Conservation (phyloP, 2,329 filamentous ascomycete species). For the Neurospora sp. region DNA sequence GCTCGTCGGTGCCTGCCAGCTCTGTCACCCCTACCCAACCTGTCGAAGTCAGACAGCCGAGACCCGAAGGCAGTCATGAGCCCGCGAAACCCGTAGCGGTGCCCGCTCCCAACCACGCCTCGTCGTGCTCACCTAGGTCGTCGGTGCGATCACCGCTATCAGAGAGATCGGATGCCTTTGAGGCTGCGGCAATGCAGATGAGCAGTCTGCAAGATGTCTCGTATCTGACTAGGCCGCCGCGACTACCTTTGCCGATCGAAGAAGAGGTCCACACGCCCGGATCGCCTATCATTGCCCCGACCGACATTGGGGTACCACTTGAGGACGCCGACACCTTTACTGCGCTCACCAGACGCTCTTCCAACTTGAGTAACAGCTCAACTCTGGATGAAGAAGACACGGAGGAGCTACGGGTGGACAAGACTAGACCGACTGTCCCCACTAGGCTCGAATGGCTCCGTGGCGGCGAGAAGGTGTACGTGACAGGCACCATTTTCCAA, state of each 20-base stretch:
- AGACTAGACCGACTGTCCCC: conserved; percentile 68
- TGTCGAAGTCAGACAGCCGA: conserved; percentile 24
- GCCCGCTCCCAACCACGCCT: conserved; percentile 31
- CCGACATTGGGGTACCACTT: conserved; percentile 43
- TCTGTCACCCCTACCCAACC: conserved; percentile 23
- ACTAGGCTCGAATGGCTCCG: conserved; percentile 78
- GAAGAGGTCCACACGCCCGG: conserved; percentile 84
- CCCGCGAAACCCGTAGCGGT: conserved; percentile 51
- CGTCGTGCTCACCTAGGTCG: conserved; percentile 21
- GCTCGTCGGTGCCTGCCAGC: conserved; percentile 19
- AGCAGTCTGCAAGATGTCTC: conserved; percentile 53
- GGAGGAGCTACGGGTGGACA: conserved; percentile 67
- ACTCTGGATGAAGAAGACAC: conserved; percentile 67
- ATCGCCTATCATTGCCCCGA: conserved; percentile 73
- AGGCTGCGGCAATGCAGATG: conserved; percentile 37
- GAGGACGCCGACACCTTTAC: conserved; percentile 37
- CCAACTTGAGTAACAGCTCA: conserved; percentile 46
- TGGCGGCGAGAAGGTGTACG: conserved; percentile 81
- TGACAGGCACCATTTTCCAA: conserved; percentile 93
- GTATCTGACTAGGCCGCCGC: conserved; percentile 64
- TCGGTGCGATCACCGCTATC: conserved; percentile 23
- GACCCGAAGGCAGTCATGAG: conserved; percentile 20
- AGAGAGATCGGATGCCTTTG: conserved; percentile 26
- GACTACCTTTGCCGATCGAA: conserved; percentile 85
- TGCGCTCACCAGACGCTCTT: conserved; percentile 43